Base-by-base conservation (phyloP, 1,284 basidiomycete genomes). In the Irpex sp. region DNA sequence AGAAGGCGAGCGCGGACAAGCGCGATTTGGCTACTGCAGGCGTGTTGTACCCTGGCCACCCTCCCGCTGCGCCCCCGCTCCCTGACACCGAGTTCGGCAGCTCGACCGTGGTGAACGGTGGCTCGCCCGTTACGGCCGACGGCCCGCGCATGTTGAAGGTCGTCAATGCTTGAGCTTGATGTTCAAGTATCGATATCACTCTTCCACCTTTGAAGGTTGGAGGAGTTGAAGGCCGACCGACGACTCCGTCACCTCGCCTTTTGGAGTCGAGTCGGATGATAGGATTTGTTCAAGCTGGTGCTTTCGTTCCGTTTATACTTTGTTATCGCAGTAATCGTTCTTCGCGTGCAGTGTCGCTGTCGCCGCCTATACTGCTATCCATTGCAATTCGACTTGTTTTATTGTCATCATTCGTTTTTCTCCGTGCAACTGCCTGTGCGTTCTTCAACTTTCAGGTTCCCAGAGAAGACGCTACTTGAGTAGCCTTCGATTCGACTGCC, bases 61-160 rank as follows among this genome's bases (percentile, higher is more conserved):
- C 67, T 37, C 70, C 71, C 3, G 64, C 62, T 7, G 54, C 64
- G n/a, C 65, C 65, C 11, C 65, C 65, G 33, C 66, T 72, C 56
- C 73, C 72, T 5, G 70, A 70, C n/a, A 15, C n/a, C n/a, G 62
- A 69, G 64, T 72, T 72, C 60, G 71, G 68, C 1, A 46, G 39
- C 39, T 9, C 39, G n/a, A 46, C 39, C 11, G 39, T 46, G 13
- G 39, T 46, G 39, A 46, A 46, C 39, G 39, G 39, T 46, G 39
- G 39, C 11, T 46, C 39, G 15, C 50, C 50, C 1, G 53, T 13
- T 4, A 55, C 53, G 21, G 53, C 21, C 2, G 31, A 55, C 5
- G 17, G 53, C 31, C 53, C 53, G 4, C 53, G 53, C 35, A 11
- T 55, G 19, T 36, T 50, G 47, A 61, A 68, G 66, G 62, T 66